Base-by-base conservation (phyloP, 2,329 filamentous ascomycete genomes). In the Ophiosphaerella herpotricha region DNA sequence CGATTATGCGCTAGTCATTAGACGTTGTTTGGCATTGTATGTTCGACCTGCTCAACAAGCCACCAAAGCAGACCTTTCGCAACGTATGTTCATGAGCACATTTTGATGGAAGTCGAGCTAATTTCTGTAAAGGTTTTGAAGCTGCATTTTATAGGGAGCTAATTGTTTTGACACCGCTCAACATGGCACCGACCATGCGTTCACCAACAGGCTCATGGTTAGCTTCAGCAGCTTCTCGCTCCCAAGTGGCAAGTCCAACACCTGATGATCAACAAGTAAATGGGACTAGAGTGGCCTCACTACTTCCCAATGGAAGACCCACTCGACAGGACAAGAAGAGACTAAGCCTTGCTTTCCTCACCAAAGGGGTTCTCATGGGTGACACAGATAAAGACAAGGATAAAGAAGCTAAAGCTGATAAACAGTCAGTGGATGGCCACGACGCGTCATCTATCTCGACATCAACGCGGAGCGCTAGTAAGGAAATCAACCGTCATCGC, bases 1-100 rank as follows among this genome's bases (percentile, higher is more conserved):
- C 36, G 94, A 97, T 65, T 92, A 97, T 72, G 90, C 91, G 2
- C 82, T 96, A 52, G 87, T 90, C 72, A 85, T 97, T 63, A 91
- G 93, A 76, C 86, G 90, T 57, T 93, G 90, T 63, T 74, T 97
- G 55, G 80, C 80, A 4, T 80, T 86, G 61, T 90, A 90, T 71
- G 81, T 82, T 50, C 85, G 82, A 71, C 85, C 80, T 76, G 82
- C 74, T 34, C 85, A 82, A 72, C 84, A 78, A 71, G 80, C 76
- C 73, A 85, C 83, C 70, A 78, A 73, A 61, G 78, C 74, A 54
- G 85, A 88, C 67, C 77, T 91, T 32, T 79, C 82, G 53, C 79
- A 78, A 72, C 80, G 88, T 90, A 80, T 77, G 86, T 81, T 46
- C 21, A 35, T 16, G 31, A 13, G 5, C 54, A 55, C 23, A 51